These are phyloP conservation scores for Zelopaecilomyces penicillatus DNA, from an alignment of 2,329 filamentous ascomycete species.

Conservation along the genomic window DNA sequence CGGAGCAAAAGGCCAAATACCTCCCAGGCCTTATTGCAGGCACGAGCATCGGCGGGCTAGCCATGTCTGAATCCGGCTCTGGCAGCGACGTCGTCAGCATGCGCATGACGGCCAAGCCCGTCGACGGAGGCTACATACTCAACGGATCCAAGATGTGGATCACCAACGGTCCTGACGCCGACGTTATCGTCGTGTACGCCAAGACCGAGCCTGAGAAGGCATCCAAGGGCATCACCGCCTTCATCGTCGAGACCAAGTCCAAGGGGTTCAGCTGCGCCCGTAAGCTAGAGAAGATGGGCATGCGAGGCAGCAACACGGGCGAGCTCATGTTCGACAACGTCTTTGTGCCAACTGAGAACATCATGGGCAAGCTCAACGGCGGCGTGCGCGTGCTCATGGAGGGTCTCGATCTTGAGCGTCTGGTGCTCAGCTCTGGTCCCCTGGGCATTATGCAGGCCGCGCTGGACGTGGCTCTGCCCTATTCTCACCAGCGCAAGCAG, in stretches of 20 bases:
- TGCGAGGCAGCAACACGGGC: slow-evolving; percentile 94
- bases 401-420: slow-evolving; percentile 84
- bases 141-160: slow-evolving; percentile 99
- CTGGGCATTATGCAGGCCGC: slow-evolving; percentile 91
- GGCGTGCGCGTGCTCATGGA: slow-evolving; percentile 94
- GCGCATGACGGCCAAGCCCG: slow-evolving; percentile 73
- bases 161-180: slow-evolving; percentile 93
- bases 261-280: slow-evolving; percentile 77
- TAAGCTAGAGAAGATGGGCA: slow-evolving; percentile 96
- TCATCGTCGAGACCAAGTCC: slow-evolving; percentile 67
- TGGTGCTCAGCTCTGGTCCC: slow-evolving; percentile 85
- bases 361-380: slow-evolving; percentile 70
- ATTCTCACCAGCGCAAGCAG: slow-evolving; percentile 80
- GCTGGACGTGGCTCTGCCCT: slow-evolving; percentile 79
- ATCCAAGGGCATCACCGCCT: slow-evolving; percentile 90
- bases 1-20: slow-evolving; percentile 70
- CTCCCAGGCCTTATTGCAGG: slow-evolving; percentile 76
- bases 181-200: slow-evolving; percentile 90
- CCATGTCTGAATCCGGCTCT: slow-evolving; percentile 89
- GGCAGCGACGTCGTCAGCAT: slow-evolving; percentile 94
- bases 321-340: slow-evolving; percentile 87
- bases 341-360: slow-evolving; percentile 75
- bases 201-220: slow-evolving; percentile 77
- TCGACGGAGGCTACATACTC: slow-evolving; percentile 77
- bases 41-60: slow-evolving; percentile 73